Base-by-base conservation (phyloP, 805 yeast species). In the Saccharomycopsis guyanensis region DNA sequence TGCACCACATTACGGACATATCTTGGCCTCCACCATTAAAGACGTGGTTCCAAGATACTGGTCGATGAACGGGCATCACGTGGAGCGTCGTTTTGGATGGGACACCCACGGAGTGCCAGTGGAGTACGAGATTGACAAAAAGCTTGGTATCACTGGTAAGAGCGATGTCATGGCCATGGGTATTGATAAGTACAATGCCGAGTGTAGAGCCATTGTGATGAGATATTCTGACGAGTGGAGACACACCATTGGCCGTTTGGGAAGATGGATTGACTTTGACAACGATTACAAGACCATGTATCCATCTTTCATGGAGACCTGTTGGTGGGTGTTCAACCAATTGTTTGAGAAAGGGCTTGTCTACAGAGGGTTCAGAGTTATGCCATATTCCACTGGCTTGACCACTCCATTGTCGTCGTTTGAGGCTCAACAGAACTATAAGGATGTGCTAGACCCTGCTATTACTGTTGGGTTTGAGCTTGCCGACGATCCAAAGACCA, bases 201-300 rank as follows among this genome's bases (percentile, higher is more conserved):
- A 93, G 65, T 93, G 99, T 70, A 82, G 97, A 59, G 75, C 91
- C 39, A 93, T 93, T 69, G 99, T 93, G 51, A 93, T 93, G 98
- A 80, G 95, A 57, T 93, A 91, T 62, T 95, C 97, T 20, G 80
- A 70, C 34, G 96, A 89, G 59, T 93, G 99, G 99, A 78, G 95
- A 62, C 73, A 74, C 53, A 89, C 95, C 57, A 86, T 93, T 58
- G 91, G 88, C 45, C 84, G 97, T 68, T 68, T 93, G 56, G 99
- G 98, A 54, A 84, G 99, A 68, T 93, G 99, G 99, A 89, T 93
- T 62, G 99, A 93, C 68, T 91, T 93, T 70, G 98, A 93, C 64
- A 87, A 93, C 64, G 99, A 93, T 69, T 89, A 89, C 74, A 91
- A 91, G 71, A 93, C 98, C 24, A 75, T 93, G 66, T 88, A 94